These are phyloP conservation scores for Alternaria hordeiaustralica DNA, from an alignment of 2,329 filamentous ascomycete species.

Conservation along the genomic window DNA sequence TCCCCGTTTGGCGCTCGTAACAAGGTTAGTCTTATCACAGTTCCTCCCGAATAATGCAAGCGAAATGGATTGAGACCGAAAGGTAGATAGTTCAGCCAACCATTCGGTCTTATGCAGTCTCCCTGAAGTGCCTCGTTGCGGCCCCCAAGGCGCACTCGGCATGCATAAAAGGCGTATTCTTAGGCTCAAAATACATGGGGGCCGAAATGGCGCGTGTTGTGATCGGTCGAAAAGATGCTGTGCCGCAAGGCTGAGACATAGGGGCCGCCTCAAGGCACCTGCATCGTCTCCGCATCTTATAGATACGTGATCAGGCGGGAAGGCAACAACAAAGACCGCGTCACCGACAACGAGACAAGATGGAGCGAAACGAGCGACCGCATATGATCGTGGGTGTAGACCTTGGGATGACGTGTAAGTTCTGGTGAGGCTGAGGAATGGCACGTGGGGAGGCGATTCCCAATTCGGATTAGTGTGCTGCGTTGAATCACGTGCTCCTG, in stretches of 20 bases:
- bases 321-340: not conserved
- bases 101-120: not conserved
- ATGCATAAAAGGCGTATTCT: not conserved
- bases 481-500: conserved; percentile 3
- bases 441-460: not conserved
- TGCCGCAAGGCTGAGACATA: conserved; percentile 35
- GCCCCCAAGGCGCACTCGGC: not conserved
- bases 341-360: conserved; percentile 5
- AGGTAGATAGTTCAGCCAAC: too few relatives aligned
- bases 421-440: not conserved
- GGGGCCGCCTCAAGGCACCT: conserved; percentile 1
- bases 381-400: conserved; percentile 45
- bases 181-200: not conserved
- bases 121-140: not conserved
- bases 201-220: conserved; percentile 9
- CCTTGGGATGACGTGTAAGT: conserved; percentile 50
- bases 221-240: conserved; percentile 9
- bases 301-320: conserved; percentile 4
- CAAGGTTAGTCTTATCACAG: too few relatives aligned
- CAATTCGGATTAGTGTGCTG: conserved; percentile 1
- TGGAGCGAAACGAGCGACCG: conserved; percentile 30
- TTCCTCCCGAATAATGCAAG: too few relatives aligned
- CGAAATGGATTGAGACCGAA: too few relatives aligned
- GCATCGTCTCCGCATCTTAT: conserved; percentile 7
- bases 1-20: too few relatives aligned